Evolutionary conservation across 495 filamentous ascomycete species (phyloP).

Genomic region (Aspergillus bridgeri): DNA sequence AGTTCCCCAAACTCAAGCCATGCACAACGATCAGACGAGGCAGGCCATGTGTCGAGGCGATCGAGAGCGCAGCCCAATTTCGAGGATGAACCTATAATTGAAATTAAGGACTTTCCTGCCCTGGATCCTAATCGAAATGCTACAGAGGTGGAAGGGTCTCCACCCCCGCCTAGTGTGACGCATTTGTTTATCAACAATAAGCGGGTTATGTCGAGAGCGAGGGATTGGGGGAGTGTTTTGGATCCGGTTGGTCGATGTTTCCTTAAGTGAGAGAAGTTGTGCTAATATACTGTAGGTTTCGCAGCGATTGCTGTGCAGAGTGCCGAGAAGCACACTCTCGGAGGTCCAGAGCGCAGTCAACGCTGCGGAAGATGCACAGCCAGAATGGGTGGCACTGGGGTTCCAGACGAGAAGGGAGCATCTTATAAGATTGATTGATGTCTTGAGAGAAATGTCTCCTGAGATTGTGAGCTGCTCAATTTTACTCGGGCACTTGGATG

Average conservation of each 20-base stretch:
- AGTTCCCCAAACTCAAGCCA: not conserved
- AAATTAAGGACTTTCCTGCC: not conserved
- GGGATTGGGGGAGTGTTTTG: slow-evolving; percentile 23
- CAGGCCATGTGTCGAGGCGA: not conserved
- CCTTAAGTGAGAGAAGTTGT: not conserved
- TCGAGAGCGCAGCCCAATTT: not conserved
- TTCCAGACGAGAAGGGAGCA: slow-evolving; percentile 22
- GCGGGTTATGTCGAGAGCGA: slow-evolving; percentile 21
- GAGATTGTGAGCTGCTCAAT: slow-evolving; percentile 16
- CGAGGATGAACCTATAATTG: not conserved
- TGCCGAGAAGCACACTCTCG: slow-evolving; percentile 18
- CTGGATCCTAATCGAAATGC: not conserved
- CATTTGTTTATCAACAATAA: slow-evolving; percentile 26
- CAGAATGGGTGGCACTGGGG: slow-evolving; percentile 19
- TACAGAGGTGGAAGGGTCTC: not conserved
- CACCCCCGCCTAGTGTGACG: slow-evolving; percentile 11
- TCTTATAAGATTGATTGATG: slow-evolving; percentile 20
- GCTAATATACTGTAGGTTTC: slow-evolving; percentile 13
- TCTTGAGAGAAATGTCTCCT: slow-evolving; percentile 20
- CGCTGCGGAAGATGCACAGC: slow-evolving; percentile 22
- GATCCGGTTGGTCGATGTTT: slow-evolving; percentile 18
- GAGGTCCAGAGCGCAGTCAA: slow-evolving; percentile 26
- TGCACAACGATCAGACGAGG: not conserved
- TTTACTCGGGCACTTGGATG: not conserved
- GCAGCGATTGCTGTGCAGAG: slow-evolving; percentile 21